Conservation (phyloP, 176 grass and related monocot species). For the Juncus inflexus region DNA sequence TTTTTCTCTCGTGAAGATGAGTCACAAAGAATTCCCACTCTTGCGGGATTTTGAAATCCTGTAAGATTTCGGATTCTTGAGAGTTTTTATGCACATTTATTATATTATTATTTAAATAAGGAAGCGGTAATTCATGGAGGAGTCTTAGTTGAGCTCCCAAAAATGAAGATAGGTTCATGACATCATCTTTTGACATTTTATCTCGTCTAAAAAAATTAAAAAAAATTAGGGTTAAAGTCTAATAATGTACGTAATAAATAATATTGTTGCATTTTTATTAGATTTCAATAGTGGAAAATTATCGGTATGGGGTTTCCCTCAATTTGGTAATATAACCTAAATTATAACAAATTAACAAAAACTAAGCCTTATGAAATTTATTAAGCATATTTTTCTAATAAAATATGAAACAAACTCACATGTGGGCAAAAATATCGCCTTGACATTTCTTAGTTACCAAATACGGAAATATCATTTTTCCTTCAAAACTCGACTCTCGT, state of each 20-base stretch:
- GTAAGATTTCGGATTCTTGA: slow-evolving; percentile 9
- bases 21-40: slow-evolving; percentile 62
- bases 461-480: slow-evolving; percentile 73
- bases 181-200: slow-evolving; percentile 54
- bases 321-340: no score
- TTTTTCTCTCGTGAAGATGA: slow-evolving; percentile 52
- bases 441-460: slow-evolving; percentile 86
- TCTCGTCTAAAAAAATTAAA: slow-evolving; percentile 60
- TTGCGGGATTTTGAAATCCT: slow-evolving; percentile 32
- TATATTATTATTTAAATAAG: slow-evolving; percentile 27
- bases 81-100: slow-evolving; percentile 18
- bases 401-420: slow-evolving; percentile 50
- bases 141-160: slow-evolving; percentile 81
- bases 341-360: no score
- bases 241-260: slow-evolving; percentile 22
- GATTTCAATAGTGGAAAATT: no score
- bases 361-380: no score
- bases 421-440: slow-evolving; percentile 82
- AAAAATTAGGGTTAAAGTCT: slow-evolving; percentile 7
- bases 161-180: slow-evolving; percentile 69
- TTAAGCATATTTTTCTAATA: background rate
- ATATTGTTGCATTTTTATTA: no score
- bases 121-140: slow-evolving; percentile 76
- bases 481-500: slow-evolving; percentile 30
- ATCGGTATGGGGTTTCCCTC: no score